A percentile compares a stretch with the other conserved stretches of the same genome.
These are phyloP conservation scores for Hysterangium stoloniferum DNA, from an alignment of 768 basidiomycete species.

Conservation along the genomic window DNA sequence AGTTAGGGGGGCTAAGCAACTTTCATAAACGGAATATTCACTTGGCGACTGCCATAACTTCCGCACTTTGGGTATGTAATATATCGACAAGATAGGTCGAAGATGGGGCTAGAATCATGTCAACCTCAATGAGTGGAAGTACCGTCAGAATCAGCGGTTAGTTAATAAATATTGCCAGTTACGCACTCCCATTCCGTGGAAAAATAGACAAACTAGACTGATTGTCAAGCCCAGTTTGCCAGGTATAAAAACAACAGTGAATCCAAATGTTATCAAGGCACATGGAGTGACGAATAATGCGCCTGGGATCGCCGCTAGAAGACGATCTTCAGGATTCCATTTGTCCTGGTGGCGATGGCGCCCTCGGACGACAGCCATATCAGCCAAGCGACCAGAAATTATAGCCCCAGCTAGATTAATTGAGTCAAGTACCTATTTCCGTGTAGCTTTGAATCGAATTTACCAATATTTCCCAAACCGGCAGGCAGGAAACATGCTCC, in stretches of 20 bases:
- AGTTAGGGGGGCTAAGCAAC: neutral
- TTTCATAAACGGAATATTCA: constrained; percentile 17
- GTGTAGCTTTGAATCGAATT: neutral
- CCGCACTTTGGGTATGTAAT: constrained; percentile 52
- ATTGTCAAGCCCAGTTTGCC: constrained; percentile 42
- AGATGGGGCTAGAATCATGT: constrained; percentile 47
- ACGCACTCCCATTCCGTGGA: constrained; percentile 58
- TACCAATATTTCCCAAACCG: neutral
- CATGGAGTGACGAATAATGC: constrained; percentile 43
- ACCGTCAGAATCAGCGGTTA: neutral
- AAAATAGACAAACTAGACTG: constrained; percentile 48
- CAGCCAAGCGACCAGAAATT: constrained; percentile 51
- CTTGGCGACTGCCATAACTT: constrained; percentile 49
- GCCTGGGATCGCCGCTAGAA: constrained; percentile 44
- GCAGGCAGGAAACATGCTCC: neutral
- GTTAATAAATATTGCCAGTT: neutral
- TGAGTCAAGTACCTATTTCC: neutral
- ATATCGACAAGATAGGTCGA: constrained; percentile 55
- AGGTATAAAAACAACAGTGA: constrained; percentile 43
- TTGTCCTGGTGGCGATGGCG: constrained; percentile 41
- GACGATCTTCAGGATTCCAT: constrained; percentile 65
- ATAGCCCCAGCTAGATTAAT: constrained; percentile 45
- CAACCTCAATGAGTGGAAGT: constrained; percentile 32
- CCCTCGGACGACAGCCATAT: constrained; percentile 42
- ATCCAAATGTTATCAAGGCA: constrained; percentile 40